These are phyloP conservation scores for Wallacemonas sp. DNA, from an alignment of 208 protist species.

Conservation along the genomic window DNA sequence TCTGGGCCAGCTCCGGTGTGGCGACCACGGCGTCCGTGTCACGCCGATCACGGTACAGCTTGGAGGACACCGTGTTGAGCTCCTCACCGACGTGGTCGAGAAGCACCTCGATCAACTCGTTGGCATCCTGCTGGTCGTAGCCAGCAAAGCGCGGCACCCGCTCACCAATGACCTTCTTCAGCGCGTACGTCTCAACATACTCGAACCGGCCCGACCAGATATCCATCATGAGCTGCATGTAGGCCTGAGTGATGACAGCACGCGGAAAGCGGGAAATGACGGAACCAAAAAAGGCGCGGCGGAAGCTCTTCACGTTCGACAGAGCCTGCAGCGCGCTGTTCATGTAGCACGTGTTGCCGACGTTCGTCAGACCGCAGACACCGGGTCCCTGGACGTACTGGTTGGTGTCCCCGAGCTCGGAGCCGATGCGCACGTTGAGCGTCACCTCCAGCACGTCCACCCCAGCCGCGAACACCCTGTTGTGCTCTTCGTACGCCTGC, in stretches of 20 bases:
- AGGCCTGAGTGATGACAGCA: conserved; percentile 42
- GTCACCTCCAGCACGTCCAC: neutral
- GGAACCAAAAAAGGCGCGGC: conserved; percentile 60
- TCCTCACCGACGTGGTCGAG: conserved; percentile 92
- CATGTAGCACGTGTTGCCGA: conserved; percentile 95
- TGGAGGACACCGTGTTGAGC: conserved; percentile 74
- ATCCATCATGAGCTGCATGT: conserved; percentile 46
- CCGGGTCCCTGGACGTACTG: conserved; percentile 31
- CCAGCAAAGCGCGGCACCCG: conserved; percentile 60
- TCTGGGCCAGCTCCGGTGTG: conserved; percentile 57
- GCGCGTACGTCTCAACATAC: conserved; percentile 42
- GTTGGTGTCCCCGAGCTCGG: neutral
- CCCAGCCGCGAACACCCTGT: neutral
- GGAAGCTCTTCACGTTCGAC: conserved; percentile 78
- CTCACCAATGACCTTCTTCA: conserved; percentile 65
- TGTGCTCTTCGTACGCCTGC: neutral
- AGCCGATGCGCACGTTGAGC: neutral
- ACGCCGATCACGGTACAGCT: conserved; percentile 82
- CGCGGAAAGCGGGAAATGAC: conserved; percentile 57
- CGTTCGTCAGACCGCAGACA: conserved; percentile 82
- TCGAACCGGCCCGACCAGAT: conserved; percentile 63
- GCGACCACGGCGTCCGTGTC: conserved; percentile 74
- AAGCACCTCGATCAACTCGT: conserved; percentile 89
- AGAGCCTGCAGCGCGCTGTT: conserved; percentile 91
- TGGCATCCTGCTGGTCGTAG: conserved; percentile 87